Percentiles rank a stretch among this genome's conserved stretches.
These are phyloP conservation scores for Globisporangium ultimum DNA, from an alignment of 352 stramenopile genomes.

Conservation along the genomic window DNA sequence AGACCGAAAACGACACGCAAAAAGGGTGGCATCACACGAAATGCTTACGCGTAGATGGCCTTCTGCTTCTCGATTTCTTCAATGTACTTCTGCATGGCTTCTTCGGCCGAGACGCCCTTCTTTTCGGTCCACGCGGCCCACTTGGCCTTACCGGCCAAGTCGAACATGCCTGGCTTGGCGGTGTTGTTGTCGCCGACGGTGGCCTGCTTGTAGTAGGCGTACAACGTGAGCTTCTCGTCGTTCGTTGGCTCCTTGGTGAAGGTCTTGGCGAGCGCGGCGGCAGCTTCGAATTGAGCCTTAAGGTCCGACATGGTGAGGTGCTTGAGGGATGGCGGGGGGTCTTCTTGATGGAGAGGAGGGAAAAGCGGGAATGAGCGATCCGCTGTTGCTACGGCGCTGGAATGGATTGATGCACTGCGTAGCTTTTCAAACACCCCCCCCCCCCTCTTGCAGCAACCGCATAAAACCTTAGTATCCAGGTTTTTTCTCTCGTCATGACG, in stretches of 20 bases:
- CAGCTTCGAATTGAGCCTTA: constrained; percentile 80
- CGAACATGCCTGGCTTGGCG: constrained; percentile 80
- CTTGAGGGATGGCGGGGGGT: neutral
- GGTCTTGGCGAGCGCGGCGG: constrained; percentile 71
- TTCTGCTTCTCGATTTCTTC: constrained; percentile 81
- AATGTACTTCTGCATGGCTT: constrained; percentile 89
- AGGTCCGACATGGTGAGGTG: constrained; percentile 69
- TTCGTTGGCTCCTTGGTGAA: constrained; percentile 83
- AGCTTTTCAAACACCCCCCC: neutral
- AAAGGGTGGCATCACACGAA: neutral
- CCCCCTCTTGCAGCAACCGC: neutral
- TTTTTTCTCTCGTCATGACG: neutral
- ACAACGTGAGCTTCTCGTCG: constrained; percentile 88
- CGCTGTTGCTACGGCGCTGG: neutral
- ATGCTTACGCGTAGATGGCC: constrained; percentile 68
- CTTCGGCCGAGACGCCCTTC: constrained; percentile 80
- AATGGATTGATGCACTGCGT: constrained; percentile 27
- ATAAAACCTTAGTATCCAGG: neutral
- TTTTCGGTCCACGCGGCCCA: constrained; percentile 86
- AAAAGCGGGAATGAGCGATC: constrained; percentile 13
- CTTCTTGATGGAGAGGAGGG: constrained; percentile 13
- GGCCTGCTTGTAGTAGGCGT: constrained; percentile 90
- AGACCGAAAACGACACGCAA: neutral
- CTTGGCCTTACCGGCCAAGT: constrained; percentile 87
- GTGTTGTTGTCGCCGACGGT: constrained; percentile 86